A percentile compares a stretch with the other conserved stretches of the same genome.
phyloP scores from a whole-genome alignment of 169 alveolate species.

The Eimeria necatrix region DNA sequence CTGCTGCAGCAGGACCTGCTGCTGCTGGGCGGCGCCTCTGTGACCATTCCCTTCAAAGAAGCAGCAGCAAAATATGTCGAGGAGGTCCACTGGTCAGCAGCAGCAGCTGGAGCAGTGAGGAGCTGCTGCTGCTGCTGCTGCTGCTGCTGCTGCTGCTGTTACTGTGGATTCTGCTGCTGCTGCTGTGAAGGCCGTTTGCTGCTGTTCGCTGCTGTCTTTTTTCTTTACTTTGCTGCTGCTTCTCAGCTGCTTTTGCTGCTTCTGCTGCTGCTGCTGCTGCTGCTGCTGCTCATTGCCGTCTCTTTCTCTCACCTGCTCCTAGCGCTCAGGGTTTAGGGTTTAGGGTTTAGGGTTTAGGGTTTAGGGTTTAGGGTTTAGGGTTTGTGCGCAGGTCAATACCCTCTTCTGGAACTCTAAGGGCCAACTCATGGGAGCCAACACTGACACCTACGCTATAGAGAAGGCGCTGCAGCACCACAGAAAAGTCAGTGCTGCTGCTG shows the following conservation, averaged over 20 bases:
- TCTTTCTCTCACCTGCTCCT: too few species aligned
- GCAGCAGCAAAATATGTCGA: neutral
- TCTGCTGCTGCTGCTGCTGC: too few species aligned
- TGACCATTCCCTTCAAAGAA: constrained; percentile 38
- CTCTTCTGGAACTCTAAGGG: constrained; percentile 10
- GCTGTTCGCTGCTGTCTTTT: too few species aligned
- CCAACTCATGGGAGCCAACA: constrained; percentile 7
- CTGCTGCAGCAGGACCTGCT: neutral
- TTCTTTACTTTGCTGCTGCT: too few species aligned
- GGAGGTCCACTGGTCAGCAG: neutral
- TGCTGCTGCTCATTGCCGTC: too few species aligned
- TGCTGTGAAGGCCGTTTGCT: too few species aligned
- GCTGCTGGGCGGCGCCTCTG: constrained; percentile 26
- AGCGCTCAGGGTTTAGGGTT: too few species aligned
- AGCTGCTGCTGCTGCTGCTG: neutral
- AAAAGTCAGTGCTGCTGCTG: constrained; percentile 19
- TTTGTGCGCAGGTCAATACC: neutral
- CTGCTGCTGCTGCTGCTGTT: constrained; percentile 7
- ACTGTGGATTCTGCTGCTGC: neutral
- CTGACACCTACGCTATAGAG: constrained; percentile 12
- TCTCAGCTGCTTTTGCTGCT: too few species aligned
- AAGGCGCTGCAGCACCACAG: neutral
- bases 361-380: neutral
- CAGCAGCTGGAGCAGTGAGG: constrained; percentile 4
- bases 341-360: too few species aligned